A percentile compares a stretch with the other conserved stretches of the same genome.
Evolutionary conservation across 2,329 filamentous ascomycete genomes (phyloP).

Genomic region (Ophiosphaerella herpotricha): DNA sequence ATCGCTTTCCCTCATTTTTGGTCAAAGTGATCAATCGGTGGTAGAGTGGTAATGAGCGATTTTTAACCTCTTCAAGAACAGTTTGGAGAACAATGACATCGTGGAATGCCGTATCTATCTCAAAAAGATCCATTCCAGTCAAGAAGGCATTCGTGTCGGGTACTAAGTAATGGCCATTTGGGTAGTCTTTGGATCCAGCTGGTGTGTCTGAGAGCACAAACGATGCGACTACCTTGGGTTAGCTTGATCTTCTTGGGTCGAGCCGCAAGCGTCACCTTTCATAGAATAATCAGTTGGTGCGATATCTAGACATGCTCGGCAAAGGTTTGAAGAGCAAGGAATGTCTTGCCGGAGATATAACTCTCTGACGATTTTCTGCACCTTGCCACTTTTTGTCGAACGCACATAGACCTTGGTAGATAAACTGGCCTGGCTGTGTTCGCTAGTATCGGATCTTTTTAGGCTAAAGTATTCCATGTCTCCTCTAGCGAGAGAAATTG

Average conservation of each 20-base stretch:
- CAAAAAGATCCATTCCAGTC: slow-evolving; percentile 95
- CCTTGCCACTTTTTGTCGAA: slow-evolving; percentile 93
- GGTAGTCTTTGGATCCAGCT: slow-evolving; percentile 79
- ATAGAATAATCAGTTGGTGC: slow-evolving; percentile 81
- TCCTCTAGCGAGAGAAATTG: neutral
- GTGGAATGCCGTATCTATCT: slow-evolving; percentile 87
- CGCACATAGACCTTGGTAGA: slow-evolving; percentile 96
- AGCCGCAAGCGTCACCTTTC: slow-evolving; percentile 59
- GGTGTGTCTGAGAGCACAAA: slow-evolving; percentile 90
- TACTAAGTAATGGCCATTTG: slow-evolving; percentile 88
- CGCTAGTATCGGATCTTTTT: slow-evolving; percentile 60
- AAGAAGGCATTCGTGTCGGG: slow-evolving; percentile 96
- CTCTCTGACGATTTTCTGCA: slow-evolving; percentile 98
- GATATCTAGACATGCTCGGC: slow-evolving; percentile 71
- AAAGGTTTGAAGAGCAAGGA: slow-evolving; percentile 92
- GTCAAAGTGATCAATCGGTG: slow-evolving; percentile 89
- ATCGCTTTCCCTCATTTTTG: slow-evolving; percentile 94
- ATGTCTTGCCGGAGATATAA: slow-evolving; percentile 96
- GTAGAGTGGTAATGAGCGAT: slow-evolving; percentile 90
- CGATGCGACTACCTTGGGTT: slow-evolving; percentile 64
- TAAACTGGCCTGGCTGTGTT: slow-evolving; percentile 70
- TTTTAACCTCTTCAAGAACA: slow-evolving; percentile 93
- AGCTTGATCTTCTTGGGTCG: slow-evolving; percentile 19
- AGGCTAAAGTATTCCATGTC: slow-evolving; percentile 56
- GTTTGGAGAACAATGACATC: slow-evolving; percentile 97